Base-by-base conservation (phyloP, 2,329 filamentous ascomycete species). In the Pseudocercospora musae region DNA sequence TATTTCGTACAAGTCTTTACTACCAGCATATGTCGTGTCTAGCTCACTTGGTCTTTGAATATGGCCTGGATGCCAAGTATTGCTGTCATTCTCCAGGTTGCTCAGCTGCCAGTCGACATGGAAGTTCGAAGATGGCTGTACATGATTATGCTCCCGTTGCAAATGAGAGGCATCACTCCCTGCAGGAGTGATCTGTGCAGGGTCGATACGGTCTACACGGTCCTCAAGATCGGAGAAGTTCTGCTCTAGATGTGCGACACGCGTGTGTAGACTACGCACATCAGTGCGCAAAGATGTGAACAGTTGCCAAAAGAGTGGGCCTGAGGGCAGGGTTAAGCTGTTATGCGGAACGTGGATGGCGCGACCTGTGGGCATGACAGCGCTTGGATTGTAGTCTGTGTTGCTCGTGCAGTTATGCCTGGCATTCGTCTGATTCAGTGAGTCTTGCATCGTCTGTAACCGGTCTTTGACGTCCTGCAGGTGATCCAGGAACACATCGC, bases 261-360 rank as follows among this genome's bases (percentile, higher is more conserved):
- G 60, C 18, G 44, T 52, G 40, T 64, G 57, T 21, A 68, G 57
- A 31, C 62, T 58, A 15, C 60, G 61, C 10, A 69, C 59, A 46
- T 70, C 69, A 5, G 58, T 66, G 15, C 64, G 62, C 18, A 70
- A 48, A 18, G 66, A 65, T 21, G 60, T 65, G 59, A 69, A 66
- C n/a, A 70, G 60, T 40, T 68, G 63, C 68, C 68, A 70, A 42
- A 69, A 69, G 23, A 67, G 65, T 31, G 66, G 64, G 21, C 67
- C 62, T 9, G 67, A 67, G 13, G 66, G 66, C 2, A 69, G 57
- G 49, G 48, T 53, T 3, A 64, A 42, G 23, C 42, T 27, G 18
- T 31, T 57, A 37, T 61, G 64, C 13, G 54, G 48, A 3, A 59
- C 37, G 18, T 52, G 20, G 23, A n/a, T 15, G 20, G 55, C 21